These are phyloP conservation scores for Pichia manshurica DNA, from an alignment of 805 yeast species.

Conservation along the genomic window DNA sequence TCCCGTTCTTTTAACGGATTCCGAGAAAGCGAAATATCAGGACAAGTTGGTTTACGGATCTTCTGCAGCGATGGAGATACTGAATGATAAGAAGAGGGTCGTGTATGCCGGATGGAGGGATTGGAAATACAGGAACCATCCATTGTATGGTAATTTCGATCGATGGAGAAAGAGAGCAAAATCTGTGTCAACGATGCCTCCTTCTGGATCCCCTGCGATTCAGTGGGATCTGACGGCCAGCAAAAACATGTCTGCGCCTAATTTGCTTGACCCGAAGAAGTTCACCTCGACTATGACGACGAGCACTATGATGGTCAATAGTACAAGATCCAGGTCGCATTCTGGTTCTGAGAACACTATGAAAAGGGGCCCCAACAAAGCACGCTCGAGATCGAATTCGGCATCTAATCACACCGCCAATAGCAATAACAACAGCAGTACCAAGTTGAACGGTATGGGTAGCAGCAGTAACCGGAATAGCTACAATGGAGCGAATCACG, in stretches of 20 bases:
- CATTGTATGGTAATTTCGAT: conserved; percentile 40
- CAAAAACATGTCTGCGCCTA: background rate
- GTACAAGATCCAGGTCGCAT: background rate
- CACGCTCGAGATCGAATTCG: conserved; percentile 4
- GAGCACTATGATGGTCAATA: background rate
- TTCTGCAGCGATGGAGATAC: conserved; percentile 9
- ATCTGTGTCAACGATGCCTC: conserved; percentile 5
- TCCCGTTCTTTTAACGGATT: conserved; percentile 31
- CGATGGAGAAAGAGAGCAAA: conserved; percentile 9
- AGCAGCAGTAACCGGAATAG: background rate
- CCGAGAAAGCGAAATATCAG: conserved; percentile 16
- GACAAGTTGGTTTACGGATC: conserved; percentile 18
- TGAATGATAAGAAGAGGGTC: conserved; percentile 15
- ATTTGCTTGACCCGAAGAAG: background rate
- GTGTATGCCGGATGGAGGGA: conserved; percentile 86
- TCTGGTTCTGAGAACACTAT: background rate
- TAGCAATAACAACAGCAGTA: background rate
- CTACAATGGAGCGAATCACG: background rate
- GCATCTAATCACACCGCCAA: too few relatives aligned
- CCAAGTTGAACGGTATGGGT: background rate
- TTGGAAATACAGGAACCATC: conserved; percentile 76
- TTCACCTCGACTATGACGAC: background rate
- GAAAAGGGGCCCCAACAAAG: background rate
- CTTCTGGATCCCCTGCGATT: background rate
- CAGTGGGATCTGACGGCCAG: background rate